Percentiles rank a stretch among this genome's conserved stretches.
Evolutionary conservation across 371 early-diverging fungal genomes (phyloP).

Genomic region (Rhizopus stolonifer): DNA sequence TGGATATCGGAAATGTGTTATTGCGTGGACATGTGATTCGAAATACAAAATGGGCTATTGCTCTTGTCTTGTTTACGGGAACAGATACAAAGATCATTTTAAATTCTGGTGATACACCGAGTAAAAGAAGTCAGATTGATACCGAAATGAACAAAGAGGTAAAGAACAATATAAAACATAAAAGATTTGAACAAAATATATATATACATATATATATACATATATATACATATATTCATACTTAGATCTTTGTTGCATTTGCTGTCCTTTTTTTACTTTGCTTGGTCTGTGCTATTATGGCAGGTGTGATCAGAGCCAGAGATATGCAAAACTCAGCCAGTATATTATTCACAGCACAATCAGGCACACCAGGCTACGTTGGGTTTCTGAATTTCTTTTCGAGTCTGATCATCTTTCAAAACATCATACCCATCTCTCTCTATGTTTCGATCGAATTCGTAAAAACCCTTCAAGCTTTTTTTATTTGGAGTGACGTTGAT

Average conservation of each 20-base stretch:
- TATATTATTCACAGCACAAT: conserved; percentile 34
- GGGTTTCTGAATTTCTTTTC: conserved; percentile 67
- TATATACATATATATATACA: neutral
- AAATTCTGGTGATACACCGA: conserved; percentile 83
- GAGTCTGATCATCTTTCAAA: conserved; percentile 89
- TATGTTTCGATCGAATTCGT: conserved; percentile 94
- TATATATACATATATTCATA: neutral
- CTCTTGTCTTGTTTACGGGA: conserved; percentile 87
- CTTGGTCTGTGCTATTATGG: conserved; percentile 69
- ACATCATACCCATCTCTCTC: conserved; percentile 95
- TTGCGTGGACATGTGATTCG: conserved; percentile 88
- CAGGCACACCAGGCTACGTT: conserved; percentile 37
- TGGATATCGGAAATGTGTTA: conserved; percentile 81
- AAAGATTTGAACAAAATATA: no score
- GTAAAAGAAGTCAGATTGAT: conserved; percentile 90
- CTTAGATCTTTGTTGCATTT: conserved; percentile 73
- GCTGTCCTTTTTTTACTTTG: conserved; percentile 72
- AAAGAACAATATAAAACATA: no score
- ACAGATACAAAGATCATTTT: conserved; percentile 90
- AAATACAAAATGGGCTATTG: conserved; percentile 89
- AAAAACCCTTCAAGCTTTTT: conserved; percentile 76
- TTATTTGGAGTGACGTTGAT: conserved; percentile 82
- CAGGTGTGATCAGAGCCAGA: conserved; percentile 47
- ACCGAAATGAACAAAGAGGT: conserved; percentile 86
- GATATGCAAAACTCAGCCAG: conserved; percentile 33